Percentiles rank a stretch among this genome's conserved stretches.
Evolutionary conservation across 2,329 filamentous ascomycete species (phyloP).

Genomic region (Colletotrichum costaricense): DNA sequence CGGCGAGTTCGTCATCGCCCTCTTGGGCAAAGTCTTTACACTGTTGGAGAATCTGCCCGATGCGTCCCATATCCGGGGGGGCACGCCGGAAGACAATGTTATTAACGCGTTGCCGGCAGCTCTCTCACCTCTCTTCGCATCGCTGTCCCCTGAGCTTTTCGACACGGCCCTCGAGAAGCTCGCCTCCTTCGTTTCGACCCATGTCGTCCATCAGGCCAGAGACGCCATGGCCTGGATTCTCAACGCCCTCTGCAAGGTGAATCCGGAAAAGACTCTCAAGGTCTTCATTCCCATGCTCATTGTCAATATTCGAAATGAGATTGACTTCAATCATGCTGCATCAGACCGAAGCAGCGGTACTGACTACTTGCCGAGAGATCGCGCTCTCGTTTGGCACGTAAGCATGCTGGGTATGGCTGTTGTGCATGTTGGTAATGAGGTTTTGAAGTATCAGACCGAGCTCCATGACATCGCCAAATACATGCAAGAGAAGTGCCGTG

Average conservation of each 20-base stretch:
- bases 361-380: constrained; percentile 91
- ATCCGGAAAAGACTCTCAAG: constrained; percentile 92
- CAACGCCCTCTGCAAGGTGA: constrained; percentile 95
- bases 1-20: constrained; percentile 89
- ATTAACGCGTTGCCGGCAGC: constrained; percentile 95
- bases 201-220: constrained; percentile 95
- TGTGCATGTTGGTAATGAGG: constrained; percentile 91
- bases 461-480: constrained; percentile 92
- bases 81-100: constrained; percentile 95
- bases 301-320: constrained; percentile 93
- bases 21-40: constrained; percentile 95
- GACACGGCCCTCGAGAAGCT: constrained; percentile 93
- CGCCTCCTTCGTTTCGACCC: constrained; percentile 88
- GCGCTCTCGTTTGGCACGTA: constrained; percentile 95
- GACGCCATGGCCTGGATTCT: constrained; percentile 99
- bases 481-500: constrained; percentile 96
- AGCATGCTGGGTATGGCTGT: constrained; percentile 98
- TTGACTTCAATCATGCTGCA: constrained; percentile 95
- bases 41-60: constrained; percentile 95
- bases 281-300: constrained; percentile 91
- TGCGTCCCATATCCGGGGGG: constrained; percentile 85
- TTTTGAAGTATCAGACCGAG: constrained; percentile 88
- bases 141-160: constrained; percentile 91
- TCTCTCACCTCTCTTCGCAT: constrained; percentile 88
- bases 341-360: constrained; percentile 94